Base-by-base conservation (phyloP, 768 basidiomycete species). In the Hygrophoropsis aurantiaca region DNA sequence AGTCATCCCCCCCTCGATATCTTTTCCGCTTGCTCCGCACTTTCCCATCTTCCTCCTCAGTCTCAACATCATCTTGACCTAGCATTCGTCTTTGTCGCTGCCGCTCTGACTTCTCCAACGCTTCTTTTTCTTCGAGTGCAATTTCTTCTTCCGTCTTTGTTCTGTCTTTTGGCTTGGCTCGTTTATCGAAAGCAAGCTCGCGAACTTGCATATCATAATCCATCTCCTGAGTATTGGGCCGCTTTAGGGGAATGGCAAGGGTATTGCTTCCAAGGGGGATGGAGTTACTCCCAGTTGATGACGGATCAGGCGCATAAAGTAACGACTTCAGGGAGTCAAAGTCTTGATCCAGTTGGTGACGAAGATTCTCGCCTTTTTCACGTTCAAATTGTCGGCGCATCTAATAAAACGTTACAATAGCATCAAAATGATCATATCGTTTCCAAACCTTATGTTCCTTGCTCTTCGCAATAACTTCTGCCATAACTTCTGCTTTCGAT, bases 81-180 rank as follows among this genome's bases (percentile, higher is more conserved):
- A 87, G 65, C 94, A 97, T 97, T 19, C 97, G 81, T 56, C 82
- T 73, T 40, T 85, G 64, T 23, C 97, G 76, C 53, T 74, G 78
- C 56, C 78, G 74, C 69, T 99, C 97, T 1, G 90, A 90, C 64
- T 84, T 86, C 68, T 94, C 89, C 44, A 99, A 67, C 4, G 80
- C 75, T 55, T 90, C 88, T 57, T 91, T 94, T 59, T 88, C 90
- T 51, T 95, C 93, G 50, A 87, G 49, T 4, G 94, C 94, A 23
- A 93, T 58, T 59, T 99, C 97, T 58, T 97, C 93, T 58, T 97
- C 95, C 0, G 94, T 97, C 72, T 97, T 97, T 23, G 91, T 94
- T 46, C 97, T 72, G 63, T 99, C 90, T 61, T 92, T 97, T 1
- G 97, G 89, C 53, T 94, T 90, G 2, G 97, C 89, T 1, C 97